A percentile compares a stretch with the other conserved stretches of the same genome.
Evolutionary conservation across 495 filamentous ascomycete genomes (phyloP).

Genomic region (Penicillium pulvis): DNA sequence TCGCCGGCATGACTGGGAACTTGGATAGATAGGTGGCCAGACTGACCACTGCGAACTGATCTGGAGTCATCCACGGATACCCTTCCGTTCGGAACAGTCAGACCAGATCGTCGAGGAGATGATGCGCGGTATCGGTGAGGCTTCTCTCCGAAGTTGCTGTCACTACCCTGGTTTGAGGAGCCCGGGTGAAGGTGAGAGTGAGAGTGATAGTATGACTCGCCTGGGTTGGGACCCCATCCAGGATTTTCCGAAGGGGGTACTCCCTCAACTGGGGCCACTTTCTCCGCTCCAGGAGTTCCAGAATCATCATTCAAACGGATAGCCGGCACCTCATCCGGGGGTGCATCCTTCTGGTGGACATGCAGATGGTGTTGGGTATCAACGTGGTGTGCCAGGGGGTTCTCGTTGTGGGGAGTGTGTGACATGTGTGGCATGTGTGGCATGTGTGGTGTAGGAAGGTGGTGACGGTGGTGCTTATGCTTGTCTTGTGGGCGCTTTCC

Average conservation of each 20-base stretch:
- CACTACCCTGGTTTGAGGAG: constrained; percentile 29
- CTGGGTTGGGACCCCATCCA: constrained; percentile 27
- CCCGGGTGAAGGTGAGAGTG: constrained; percentile 6
- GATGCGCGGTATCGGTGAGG: constrained; percentile 46
- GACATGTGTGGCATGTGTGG: constrained; percentile 32
- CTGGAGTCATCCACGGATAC: constrained; percentile 35
- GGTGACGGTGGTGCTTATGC: constrained; percentile 37
- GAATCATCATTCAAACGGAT: constrained; percentile 33
- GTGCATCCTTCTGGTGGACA: constrained; percentile 11
- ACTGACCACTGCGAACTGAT: constrained; percentile 44
- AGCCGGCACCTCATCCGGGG: constrained; percentile 26
- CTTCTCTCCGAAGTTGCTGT: constrained; percentile 9
- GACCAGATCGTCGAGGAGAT: constrained; percentile 32
- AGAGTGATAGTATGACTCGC: constrained; percentile 40
- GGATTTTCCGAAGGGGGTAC: constrained; percentile 6
- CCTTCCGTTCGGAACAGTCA: constrained; percentile 31
- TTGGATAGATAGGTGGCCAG: constrained; percentile 38
- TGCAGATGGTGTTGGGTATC: constrained; percentile 27
- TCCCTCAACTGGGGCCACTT: background rate
- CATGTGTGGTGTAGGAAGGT: constrained; percentile 30
- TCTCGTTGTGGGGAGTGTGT: constrained; percentile 23
- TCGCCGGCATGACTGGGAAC: constrained; percentile 51
- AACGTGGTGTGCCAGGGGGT: constrained; percentile 22
- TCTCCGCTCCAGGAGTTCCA: constrained; percentile 9
- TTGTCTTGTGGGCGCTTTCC: constrained; percentile 44